Evolutionary conservation across 805 yeast species (phyloP).

Genomic region (Lipomyces yamanashiensis): DNA sequence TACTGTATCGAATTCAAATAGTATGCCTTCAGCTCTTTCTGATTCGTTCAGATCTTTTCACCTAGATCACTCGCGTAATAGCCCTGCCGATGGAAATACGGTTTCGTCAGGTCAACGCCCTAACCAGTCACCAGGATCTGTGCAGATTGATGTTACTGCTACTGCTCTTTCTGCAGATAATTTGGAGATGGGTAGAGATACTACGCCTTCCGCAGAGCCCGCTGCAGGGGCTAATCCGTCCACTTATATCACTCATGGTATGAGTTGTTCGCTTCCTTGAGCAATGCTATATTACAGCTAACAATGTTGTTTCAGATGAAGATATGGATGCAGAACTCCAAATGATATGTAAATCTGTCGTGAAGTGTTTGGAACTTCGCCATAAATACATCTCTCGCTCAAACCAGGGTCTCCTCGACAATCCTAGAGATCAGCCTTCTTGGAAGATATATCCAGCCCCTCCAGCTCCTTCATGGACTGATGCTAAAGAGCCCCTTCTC

Average conservation of each 20-base stretch:
- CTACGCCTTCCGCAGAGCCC: not conserved
- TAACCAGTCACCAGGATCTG: no score
- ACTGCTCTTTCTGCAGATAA: not conserved
- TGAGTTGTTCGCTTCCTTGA: not conserved
- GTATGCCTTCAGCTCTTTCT: constrained; percentile 5
- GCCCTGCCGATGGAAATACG: not conserved
- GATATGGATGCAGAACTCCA: constrained; percentile 42
- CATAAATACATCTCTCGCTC: constrained; percentile 74
- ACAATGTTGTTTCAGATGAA: constrained; percentile 10
- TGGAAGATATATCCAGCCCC: constrained; percentile 94
- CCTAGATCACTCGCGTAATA: constrained; percentile 6
- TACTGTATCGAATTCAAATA: constrained; percentile 1
- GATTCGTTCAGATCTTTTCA: constrained; percentile 22
- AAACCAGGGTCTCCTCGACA: constrained; percentile 70
- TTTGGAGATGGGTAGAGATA: not conserved
- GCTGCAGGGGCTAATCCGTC: not conserved
- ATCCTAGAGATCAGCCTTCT: constrained; percentile 75
- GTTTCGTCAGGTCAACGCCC: not conserved
- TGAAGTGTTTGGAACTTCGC: constrained; percentile 69
- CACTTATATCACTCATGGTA: constrained; percentile 6
- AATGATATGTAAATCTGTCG: constrained; percentile 46
- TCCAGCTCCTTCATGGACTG: constrained; percentile 86
- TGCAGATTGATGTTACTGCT: no score
- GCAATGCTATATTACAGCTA: not conserved
- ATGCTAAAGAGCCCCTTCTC: constrained; percentile 60